Evolutionary conservation across 169 alveolate species (phyloP).

Genomic region (Perkinsus chesapeaki): DNA sequence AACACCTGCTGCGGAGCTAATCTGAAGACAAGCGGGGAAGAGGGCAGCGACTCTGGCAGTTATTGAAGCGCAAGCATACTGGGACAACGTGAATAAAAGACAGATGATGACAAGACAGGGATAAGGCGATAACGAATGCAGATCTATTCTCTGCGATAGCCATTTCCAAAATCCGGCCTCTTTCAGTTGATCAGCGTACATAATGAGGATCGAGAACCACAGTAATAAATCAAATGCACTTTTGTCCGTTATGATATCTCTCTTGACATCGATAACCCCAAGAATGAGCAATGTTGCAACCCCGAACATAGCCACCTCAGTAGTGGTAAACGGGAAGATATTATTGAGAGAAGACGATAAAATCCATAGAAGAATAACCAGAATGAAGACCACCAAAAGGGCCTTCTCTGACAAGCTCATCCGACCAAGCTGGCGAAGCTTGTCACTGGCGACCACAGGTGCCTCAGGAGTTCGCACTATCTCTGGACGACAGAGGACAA

Average conservation of each 20-base stretch:
- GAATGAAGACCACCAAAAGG: not conserved
- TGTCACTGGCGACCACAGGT: not conserved
- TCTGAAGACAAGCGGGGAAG: not conserved
- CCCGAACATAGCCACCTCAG: not conserved
- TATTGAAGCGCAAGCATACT: conserved; percentile 8
- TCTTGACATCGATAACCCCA: not conserved
- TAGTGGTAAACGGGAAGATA: not conserved
- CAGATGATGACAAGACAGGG: not conserved
- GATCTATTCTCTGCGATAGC: not conserved
- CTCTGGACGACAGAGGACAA: not conserved
- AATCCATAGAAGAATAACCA: not conserved
- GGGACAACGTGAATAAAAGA: not conserved
- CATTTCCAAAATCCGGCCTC: not conserved
- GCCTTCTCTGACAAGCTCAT: not conserved
- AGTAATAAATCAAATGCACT: not conserved
- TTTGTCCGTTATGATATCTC: not conserved
- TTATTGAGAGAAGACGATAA: not conserved
- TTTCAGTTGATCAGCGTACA: not conserved
- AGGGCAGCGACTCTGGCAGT: not conserved
- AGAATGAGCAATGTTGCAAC: not conserved
- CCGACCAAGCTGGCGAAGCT: not conserved
- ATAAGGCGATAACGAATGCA: not conserved
- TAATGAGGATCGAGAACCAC: not conserved
- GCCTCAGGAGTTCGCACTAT: not conserved
- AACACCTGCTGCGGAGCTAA: not conserved